A percentile compares a stretch with the other conserved stretches of the same genome.
Conservation (phyloP, 257 asterid species). For the Salvia miltiorrhiza region DNA sequence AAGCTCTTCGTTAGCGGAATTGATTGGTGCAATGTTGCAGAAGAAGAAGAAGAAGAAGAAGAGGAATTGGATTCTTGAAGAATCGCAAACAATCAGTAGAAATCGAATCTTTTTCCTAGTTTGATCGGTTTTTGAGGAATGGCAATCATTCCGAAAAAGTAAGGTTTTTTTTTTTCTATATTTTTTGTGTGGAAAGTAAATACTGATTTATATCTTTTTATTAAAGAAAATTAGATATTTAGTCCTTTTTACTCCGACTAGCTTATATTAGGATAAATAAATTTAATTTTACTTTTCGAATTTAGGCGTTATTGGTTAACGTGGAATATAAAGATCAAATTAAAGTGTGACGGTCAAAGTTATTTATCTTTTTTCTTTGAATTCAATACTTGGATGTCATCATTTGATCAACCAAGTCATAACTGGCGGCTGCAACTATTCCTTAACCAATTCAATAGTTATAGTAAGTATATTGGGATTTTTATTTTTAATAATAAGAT, state of each 20-base stretch:
- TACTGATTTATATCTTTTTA: not conserved
- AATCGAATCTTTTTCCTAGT: not conserved
- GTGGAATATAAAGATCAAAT: not conserved
- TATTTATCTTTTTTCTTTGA: not conserved
- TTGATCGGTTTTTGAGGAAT: not conserved
- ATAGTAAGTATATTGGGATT: too few relatives aligned
- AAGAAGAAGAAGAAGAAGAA: slow-evolving; percentile 16
- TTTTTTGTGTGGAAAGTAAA: not conserved
- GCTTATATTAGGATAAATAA: not conserved
- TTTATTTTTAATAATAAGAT: too few relatives aligned
- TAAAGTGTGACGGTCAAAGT: not conserved
- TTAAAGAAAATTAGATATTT: too few relatives aligned
- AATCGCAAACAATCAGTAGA: not conserved
- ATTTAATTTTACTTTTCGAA: not conserved
- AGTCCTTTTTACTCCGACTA: too few relatives aligned
- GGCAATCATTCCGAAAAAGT: not conserved
- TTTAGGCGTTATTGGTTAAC: too few relatives aligned
- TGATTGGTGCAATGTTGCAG: not conserved
- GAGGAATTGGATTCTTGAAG: slow-evolving; percentile 16
- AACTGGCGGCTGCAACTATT: too few relatives aligned
- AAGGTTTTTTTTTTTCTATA: not conserved
- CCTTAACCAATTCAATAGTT: too few relatives aligned
- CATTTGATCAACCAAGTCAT: too few relatives aligned
- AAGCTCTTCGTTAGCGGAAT: not conserved
- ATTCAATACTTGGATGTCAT: too few relatives aligned